A percentile compares a stretch with the other conserved stretches of the same genome.
Conservation (phyloP, 179 eudicot genomes). For the Dionaea muscipula region DNA sequence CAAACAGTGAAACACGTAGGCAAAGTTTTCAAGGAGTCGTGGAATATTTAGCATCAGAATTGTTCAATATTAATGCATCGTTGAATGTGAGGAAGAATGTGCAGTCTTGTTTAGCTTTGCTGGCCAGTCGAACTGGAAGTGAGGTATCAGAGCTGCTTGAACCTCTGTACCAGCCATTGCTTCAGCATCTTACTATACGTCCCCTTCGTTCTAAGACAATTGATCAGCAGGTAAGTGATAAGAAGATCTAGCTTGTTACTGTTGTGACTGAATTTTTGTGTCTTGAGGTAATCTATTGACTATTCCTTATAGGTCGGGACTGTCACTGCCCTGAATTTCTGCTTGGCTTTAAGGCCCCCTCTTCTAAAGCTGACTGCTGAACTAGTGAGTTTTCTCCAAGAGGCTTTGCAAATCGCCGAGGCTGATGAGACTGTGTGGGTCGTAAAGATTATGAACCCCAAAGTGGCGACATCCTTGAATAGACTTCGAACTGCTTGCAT, state of each 20-base stretch:
- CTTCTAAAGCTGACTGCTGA: constrained; percentile 90
- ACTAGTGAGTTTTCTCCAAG: constrained; percentile 77
- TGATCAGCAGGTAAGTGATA: constrained; percentile 74
- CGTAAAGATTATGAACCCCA: constrained; percentile 84
- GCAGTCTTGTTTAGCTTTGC: constrained; percentile 90
- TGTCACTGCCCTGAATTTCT: constrained; percentile 88
- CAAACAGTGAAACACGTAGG: constrained; percentile 81
- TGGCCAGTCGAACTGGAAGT: constrained; percentile 96
- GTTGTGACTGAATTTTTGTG: neutral
- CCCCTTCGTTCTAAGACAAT: constrained; percentile 87
- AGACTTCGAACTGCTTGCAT: constrained; percentile 97
- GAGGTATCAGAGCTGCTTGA: constrained; percentile 98
- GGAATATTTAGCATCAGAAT: constrained; percentile 80
- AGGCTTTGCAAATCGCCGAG: constrained; percentile 92
- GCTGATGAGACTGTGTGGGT: constrained; percentile 92
- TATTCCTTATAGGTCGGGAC: constrained; percentile 70
- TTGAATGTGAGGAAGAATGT: constrained; percentile 80
- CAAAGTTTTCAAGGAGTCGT: constrained; percentile 91
- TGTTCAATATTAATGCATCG: constrained; percentile 80
- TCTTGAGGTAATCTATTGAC: constrained; percentile 3
- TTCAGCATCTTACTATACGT: constrained; percentile 78
- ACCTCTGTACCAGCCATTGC: constrained; percentile 74
- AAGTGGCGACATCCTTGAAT: constrained; percentile 70
- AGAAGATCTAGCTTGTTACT: neutral
- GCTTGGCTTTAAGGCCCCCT: constrained; percentile 96